A percentile compares a stretch with the other conserved stretches of the same genome.
Evolutionary conservation across 345 rosid species (phyloP).

Genomic region (Microcos paniculata): DNA sequence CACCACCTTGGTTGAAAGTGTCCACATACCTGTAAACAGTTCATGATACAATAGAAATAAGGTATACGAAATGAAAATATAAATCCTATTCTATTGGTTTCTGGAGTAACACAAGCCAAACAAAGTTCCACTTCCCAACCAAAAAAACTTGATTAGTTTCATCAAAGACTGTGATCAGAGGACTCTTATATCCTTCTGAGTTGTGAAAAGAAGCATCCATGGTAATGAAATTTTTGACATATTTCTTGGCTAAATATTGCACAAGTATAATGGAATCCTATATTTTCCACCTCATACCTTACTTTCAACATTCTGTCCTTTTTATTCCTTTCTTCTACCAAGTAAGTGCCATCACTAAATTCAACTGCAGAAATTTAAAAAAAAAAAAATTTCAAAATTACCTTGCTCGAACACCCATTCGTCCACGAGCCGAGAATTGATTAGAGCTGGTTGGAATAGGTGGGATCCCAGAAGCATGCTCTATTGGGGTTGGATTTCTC

Average conservation of each 20-base stretch:
- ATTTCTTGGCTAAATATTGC: neutral
- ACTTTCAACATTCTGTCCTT: neutral
- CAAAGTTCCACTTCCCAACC: neutral
- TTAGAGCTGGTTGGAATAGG: constrained; percentile 76
- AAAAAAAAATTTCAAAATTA: constrained; percentile 20
- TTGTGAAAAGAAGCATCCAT: neutral
- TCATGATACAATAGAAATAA: constrained; percentile 2
- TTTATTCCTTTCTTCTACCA: neutral
- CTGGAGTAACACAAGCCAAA: neutral
- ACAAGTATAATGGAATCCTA: neutral
- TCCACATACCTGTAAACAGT: constrained; percentile 66
- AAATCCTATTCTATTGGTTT: neutral
- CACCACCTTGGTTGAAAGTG: constrained; percentile 71
- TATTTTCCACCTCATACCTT: neutral
- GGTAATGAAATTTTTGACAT: neutral
- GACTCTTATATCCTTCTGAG: neutral
- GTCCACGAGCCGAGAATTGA: constrained; percentile 92
- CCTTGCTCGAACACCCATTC: constrained; percentile 90
- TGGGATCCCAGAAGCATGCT: constrained; percentile 68
- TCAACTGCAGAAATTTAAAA: neutral
- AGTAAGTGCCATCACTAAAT: neutral
- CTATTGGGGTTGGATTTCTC: constrained; percentile 45
- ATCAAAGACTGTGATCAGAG: neutral
- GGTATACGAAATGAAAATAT: neutral
- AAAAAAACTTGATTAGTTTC: neutral